Evolutionary conservation across 148 eudicot genomes (phyloP), one percentile per base, ranked within the genome.

Genomic region (Euryodendron excelsum): DNA sequence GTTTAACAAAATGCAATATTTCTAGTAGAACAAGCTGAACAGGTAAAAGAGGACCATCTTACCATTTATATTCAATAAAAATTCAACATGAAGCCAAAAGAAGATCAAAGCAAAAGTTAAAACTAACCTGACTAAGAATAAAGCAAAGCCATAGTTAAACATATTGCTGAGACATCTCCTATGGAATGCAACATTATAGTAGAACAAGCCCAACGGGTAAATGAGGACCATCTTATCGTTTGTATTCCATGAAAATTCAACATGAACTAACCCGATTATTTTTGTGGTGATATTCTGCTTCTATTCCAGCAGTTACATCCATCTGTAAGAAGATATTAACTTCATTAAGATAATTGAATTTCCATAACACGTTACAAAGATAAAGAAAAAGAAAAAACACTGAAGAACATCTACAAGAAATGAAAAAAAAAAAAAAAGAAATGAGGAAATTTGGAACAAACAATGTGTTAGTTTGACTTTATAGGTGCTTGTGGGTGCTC

Each of bases 221-320:
- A 72, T 27, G 15, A 48, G 25, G 44, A 72, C 59, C 25, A 17
- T 13, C 45, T 5, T 34, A 55, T 44, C 15, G 5, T 37, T 18
- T 20, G 27, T 28, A 14, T 58, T 13, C 8, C 5, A 27, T n/a
- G 60, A 52, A 63, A 41, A 30, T n/a, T 10, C 21, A 39, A 48
- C 39, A 60, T 47, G 59, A 31, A 80, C 84, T 62, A 74, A 96
- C 99, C 92, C 93, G 90, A 73, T 87, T 90, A 72, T 91, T 91
- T 86, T 96, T 93, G 88, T 91, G 99, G 80, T 96, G 99, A 86
- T 96, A 96, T 81, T 91, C 98, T 65, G 97, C 90, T 86, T 96
- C 99, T 81, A 96, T 96, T 56, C 98, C 99, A 71, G 99, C 97
- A 77, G 90, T 76, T 80, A 73, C 89, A 69, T 96, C 99, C 99